These are phyloP conservation scores for Chondrostereum purpureum DNA, from an alignment of 1,284 basidiomycete species.

Conservation along the genomic window DNA sequence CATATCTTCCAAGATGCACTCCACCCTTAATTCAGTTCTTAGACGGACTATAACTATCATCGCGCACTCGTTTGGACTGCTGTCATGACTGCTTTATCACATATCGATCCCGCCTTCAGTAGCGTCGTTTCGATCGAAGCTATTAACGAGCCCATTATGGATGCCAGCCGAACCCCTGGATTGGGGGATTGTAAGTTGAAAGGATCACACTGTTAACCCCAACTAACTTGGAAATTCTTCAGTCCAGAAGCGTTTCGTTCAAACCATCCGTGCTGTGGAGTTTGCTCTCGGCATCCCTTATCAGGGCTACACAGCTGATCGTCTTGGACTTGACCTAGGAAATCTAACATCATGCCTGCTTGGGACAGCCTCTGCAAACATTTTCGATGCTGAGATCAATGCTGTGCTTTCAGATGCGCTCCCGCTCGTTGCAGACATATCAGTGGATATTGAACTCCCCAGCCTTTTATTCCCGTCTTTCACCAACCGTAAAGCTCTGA, in stretches of 20 bases:
- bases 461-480: neutral
- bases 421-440: constrained; percentile 42
- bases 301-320: constrained; percentile 16
- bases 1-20: neutral
- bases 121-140: constrained; percentile 69
- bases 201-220: constrained; percentile 12
- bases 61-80: constrained; percentile 73
- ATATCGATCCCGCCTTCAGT: constrained; percentile 59
- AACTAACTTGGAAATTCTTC: constrained; percentile 1
- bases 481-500: constrained; percentile 20
- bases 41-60: constrained; percentile 67
- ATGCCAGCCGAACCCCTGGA: constrained; percentile 56
- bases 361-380: constrained; percentile 19
- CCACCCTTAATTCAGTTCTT: neutral
- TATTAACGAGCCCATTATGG: constrained; percentile 70
- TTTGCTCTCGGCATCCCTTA: constrained; percentile 46
- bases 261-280: constrained; percentile 60
- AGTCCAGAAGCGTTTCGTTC: constrained; percentile 71
- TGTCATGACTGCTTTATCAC: constrained; percentile 67
- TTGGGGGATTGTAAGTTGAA: constrained; percentile 54
- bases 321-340: constrained; percentile 16
- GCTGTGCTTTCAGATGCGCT: constrained; percentile 40
- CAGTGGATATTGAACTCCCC: too few relatives aligned
- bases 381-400: constrained; percentile 40
- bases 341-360: constrained; percentile 41